Conservation (phyloP, 306 rosid genomes). For the Cucurbita ficifolia region DNA sequence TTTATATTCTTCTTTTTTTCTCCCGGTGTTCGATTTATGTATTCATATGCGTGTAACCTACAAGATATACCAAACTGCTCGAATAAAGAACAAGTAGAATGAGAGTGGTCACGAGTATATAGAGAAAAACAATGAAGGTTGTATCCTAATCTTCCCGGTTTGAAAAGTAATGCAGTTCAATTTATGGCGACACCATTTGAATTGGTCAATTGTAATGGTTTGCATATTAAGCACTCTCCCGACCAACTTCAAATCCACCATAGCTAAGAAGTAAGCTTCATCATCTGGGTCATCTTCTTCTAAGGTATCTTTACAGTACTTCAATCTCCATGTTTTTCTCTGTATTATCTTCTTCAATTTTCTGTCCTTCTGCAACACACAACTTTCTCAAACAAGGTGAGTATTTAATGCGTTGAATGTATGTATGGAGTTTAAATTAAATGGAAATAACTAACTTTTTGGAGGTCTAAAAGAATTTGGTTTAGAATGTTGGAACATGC, state of each 20-base stretch:
- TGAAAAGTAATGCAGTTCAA: slow-evolving; percentile 44
- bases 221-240: slow-evolving; percentile 71
- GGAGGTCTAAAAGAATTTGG: slow-evolving; percentile 39
- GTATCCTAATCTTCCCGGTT: slow-evolving; percentile 42
- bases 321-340: slow-evolving; percentile 48
- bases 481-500: slow-evolving; percentile 30
- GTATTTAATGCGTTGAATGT: neutral
- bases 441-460: slow-evolving; percentile 26
- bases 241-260: slow-evolving; percentile 74
- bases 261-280: slow-evolving; percentile 55
- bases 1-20: too few species aligned
- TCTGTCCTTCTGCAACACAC: slow-evolving; percentile 50
- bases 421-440: neutral
- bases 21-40: too few species aligned
- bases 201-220: slow-evolving; percentile 53
- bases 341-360: slow-evolving; percentile 33
- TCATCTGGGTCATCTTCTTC: slow-evolving; percentile 38
- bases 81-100: too few species aligned
- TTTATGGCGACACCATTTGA: slow-evolving; percentile 72
- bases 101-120: too few species aligned
- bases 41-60: too few species aligned
- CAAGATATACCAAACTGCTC: too few species aligned
- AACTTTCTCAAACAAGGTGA: neutral
- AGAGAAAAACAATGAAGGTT: slow-evolving; percentile 41
- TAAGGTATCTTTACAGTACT: slow-evolving; percentile 27